Evolutionary conservation across 139 green algal genomes (phyloP), one percentile per base, ranked within the genome.

Genomic region (Micromonas pusilla): DNA sequence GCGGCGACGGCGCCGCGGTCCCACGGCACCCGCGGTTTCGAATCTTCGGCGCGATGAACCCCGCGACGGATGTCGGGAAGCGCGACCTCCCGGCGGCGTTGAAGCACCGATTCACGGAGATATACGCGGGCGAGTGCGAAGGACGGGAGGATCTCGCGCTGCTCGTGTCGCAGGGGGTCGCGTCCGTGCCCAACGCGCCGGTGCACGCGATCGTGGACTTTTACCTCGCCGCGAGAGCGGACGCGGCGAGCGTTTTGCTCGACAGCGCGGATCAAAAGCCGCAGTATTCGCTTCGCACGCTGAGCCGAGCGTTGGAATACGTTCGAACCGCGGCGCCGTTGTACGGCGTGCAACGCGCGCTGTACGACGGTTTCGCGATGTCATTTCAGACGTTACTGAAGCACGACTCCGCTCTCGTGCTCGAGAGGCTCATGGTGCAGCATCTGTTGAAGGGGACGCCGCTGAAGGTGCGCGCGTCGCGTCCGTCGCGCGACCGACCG

Each of bases 21-120:
- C 68, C 85, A 0, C 85, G 92, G 20, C 93, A 98, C 81, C 90
- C 92, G 1, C 62, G 83, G 38, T 99, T 99, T 85, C 85, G 95
- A 1, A 85, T 99, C 2, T 91, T 99, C 73, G 93, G 89, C 0
- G 90, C 90, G 30, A 99, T 99, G 96, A 99, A 99, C 85, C 96
- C 96, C 0, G 93, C 94, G 21, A 99, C 96, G 3, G 96, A 87
- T 79, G 89, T 92, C 33, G 96, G 96, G 60, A 99, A 99, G 87
- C 83, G 89, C 21, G 92, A 98, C 72, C 88, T 99, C 62, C 92
- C 95, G 5, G 78, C 89, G 0, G 73, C 85, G 25, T 85, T 99
- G 36, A 85, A 91, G 38, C 91, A 91, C 63, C 89, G 92, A 60
- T 98, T 99, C 82, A 98, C 92, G 2, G 96, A 99, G 85, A 66